Evolutionary conservation across 2,329 filamentous ascomycete species (phyloP), one percentile per base, ranked within the genome.

Genomic region (Fusarium sarcochroum): DNA sequence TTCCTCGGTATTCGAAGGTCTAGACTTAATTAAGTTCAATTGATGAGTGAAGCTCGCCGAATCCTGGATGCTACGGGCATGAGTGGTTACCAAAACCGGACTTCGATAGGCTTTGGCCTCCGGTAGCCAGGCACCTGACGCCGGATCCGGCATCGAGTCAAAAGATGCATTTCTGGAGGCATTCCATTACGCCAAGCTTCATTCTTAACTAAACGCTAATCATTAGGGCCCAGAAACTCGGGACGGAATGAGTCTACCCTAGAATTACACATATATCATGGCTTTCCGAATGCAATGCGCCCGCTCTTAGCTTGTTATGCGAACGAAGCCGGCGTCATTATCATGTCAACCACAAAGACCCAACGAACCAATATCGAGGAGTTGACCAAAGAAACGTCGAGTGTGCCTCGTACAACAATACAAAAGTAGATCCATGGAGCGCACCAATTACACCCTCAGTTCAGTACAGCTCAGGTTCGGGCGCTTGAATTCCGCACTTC

Each of bases 401-500:
- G 14, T 61, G 4, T 47, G 58, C 56, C 59, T 62, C 55, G 46
- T 27, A 3, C 17, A 13, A 14, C 20, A 15, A 25, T 32, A 21
- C 15, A 15, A 42, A 37, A 50, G 47, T 9, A 20, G 23, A 53
- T 53, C 20, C 2, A n/a, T 21, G 23, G 20, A 25, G 13, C 25
- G 15, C 34, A 15, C 34, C 34, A 15, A 17, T 32, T 2, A 20
- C 35, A 21, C 47, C 10, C 7, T 7, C 14, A 14, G 30, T 11
- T 20, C 20, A 14, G 17, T 14, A 17, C 20, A 23, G 4, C 20
- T 40, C 35, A 60, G 34, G 27, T 46, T 7, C 20, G 15, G 5
- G 59, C 57, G 57, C 48, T 48, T 10, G 15, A 55, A 48, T 63
- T 63, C 59, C 59, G 57, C 41, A 4, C 47, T 34, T 6, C 25